These are phyloP conservation scores for Kodamaea alishanica DNA, from an alignment of 1,139 yeast genomes.

Conservation along the genomic window DNA sequence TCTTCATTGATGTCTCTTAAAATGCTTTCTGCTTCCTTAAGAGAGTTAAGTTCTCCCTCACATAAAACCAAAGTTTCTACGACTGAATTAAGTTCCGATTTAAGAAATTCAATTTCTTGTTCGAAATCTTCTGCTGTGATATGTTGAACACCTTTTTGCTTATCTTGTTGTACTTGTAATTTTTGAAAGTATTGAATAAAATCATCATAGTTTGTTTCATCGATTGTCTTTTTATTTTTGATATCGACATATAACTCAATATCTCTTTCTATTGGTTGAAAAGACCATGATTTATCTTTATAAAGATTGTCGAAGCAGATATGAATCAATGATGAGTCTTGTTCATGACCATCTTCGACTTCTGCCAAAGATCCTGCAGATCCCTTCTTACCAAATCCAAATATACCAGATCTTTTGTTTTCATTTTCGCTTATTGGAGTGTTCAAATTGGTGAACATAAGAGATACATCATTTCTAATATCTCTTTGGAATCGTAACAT, in stretches of 20 bases:
- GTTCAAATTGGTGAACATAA: constrained; percentile 39
- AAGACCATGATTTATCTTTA: constrained; percentile 44
- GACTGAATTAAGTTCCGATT: constrained; percentile 31
- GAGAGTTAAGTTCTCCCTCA: constrained; percentile 24
- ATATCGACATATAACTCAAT: constrained; percentile 35
- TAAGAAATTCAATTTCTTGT: constrained; percentile 24
- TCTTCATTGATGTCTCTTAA: constrained; percentile 41
- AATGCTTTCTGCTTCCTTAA: constrained; percentile 33
- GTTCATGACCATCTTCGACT: constrained; percentile 1
- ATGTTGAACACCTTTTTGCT: constrained; percentile 5
- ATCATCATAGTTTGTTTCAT: constrained; percentile 34
- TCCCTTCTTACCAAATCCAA: neutral
- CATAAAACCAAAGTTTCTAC: constrained; percentile 28
- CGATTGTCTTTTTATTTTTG: constrained; percentile 31
- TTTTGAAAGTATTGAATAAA: constrained; percentile 35
- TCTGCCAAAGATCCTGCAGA: neutral
- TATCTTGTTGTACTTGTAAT: constrained; percentile 14
- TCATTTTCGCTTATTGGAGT: constrained; percentile 15
- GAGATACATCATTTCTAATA: constrained; percentile 25
- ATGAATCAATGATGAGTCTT: constrained; percentile 25
- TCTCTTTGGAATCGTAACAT: constrained; percentile 31
- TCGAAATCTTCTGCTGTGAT: constrained; percentile 36
- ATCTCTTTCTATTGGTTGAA: constrained; percentile 31
- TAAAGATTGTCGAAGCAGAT: constrained; percentile 45
- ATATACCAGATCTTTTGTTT: constrained; percentile 8